Evolutionary conservation across 2,329 filamentous ascomycete species (phyloP).

Genomic region (Dothistroma septosporum): DNA sequence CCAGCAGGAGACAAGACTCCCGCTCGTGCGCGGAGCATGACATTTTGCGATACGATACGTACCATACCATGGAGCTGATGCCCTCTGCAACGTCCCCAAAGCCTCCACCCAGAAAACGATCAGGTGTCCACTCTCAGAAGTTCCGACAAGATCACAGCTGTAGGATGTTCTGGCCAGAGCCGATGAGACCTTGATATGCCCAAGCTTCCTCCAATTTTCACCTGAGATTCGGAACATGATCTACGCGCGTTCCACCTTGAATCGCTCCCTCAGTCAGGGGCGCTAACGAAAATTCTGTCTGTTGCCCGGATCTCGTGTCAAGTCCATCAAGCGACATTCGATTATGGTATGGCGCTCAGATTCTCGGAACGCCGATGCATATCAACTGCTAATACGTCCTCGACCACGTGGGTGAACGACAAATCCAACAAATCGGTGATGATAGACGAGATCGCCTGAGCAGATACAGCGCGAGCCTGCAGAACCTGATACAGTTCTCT

Average conservation of each 20-base stretch:
- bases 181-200: neutral
- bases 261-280: neutral
- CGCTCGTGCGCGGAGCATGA: neutral
- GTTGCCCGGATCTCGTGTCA: neutral
- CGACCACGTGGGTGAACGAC: neutral
- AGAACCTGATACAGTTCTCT: no score
- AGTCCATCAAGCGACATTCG: neutral
- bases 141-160: neutral
- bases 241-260: neutral
- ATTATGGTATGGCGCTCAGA: neutral
- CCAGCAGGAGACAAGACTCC: neutral
- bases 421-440: neutral
- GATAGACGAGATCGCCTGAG: neutral
- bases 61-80: neutral
- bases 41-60: neutral
- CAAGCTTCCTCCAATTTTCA: neutral
- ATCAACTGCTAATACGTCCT: neutral
- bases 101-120: neutral
- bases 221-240: neutral
- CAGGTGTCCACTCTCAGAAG: neutral
- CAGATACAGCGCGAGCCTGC: no score
- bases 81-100: neutral
- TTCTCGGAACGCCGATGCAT: neutral
- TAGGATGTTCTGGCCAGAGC: neutral
- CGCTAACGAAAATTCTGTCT: neutral